Base-by-base conservation (phyloP, 2,329 filamentous ascomycete genomes). In the Sporothrix dimorphospora region DNA sequence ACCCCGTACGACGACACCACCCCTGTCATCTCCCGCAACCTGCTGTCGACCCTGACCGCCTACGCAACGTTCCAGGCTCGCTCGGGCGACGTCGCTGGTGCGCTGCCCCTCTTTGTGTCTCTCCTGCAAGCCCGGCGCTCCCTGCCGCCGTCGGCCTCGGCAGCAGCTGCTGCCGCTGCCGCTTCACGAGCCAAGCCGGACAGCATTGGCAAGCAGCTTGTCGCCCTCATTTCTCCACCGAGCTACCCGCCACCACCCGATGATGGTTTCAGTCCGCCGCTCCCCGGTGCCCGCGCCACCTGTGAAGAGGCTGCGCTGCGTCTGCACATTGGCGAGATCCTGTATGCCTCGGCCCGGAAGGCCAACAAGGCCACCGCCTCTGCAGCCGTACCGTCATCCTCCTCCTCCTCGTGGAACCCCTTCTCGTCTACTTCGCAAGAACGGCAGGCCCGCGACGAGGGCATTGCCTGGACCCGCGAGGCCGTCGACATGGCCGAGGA, bases 311-410 rank as follows among this genome's bases (percentile, higher is more conserved):
- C 94, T 2, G 93, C 89, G 0, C 82, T 98, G 16, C 94, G 94
- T 85, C 87, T 94, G 30, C 96, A 97, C 81, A 95, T 98, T 74
- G 95, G 95, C 72, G 95, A 98, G 82, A 97, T 98, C 69, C 86
- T 98, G 42, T 98, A 92, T 80, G 88, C 93, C 0, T 72, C 72
- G 14, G 71, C 72, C 3, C n/a, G 19, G 6, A 47, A 51, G 42
- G 9, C 34, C 16, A 80, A 79, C n/a, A 80, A 79, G 30, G 82
- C 84, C 67, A 89, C 51, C 16, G 92, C 67, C 90, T 91, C 73
- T 94, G 93, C 0, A 12, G 5, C 19, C 2, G 84, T 97, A 1
- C 89, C 90, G 5, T 97, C 94, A 94, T 97, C 95, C 93, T 91
- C 34, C 92, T 97, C 40, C 90, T 94, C 75, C 83, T 92, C 1